Conservation (phyloP, 768 basidiomycete genomes). For the Holtermannia corniformis region DNA sequence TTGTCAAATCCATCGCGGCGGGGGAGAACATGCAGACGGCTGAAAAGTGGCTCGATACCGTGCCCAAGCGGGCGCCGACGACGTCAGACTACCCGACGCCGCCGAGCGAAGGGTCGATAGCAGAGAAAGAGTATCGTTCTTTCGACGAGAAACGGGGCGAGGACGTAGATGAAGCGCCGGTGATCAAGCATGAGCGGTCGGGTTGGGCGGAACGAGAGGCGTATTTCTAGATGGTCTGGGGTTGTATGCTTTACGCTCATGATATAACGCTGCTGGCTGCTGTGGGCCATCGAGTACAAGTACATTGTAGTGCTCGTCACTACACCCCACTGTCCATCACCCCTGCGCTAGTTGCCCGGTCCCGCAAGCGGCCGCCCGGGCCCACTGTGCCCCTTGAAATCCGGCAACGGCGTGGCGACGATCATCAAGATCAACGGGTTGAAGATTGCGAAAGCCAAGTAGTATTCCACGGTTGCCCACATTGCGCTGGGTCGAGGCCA, state of each 20-base stretch:
- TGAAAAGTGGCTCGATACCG: constrained; percentile 24
- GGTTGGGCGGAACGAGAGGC: too few species aligned
- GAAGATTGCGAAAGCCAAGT: not conserved
- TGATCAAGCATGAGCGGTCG: too few species aligned
- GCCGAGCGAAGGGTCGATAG: constrained; percentile 39
- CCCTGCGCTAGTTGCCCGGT: too few species aligned
- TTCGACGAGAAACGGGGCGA: constrained; percentile 14
- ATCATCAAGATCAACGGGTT: not conserved
- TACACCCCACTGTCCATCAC: too few species aligned
- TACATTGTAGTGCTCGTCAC: too few species aligned
- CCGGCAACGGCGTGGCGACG: not conserved
- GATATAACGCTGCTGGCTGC: too few species aligned
- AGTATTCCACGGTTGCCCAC: too few species aligned
- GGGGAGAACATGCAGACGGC: constrained; percentile 67
- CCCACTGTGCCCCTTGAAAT: not conserved
- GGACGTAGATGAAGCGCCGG: too few species aligned
- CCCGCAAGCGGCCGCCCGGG: not conserved
- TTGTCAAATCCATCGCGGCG: constrained; percentile 66
- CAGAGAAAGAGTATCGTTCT: constrained; percentile 30
- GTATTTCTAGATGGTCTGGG: too few species aligned
- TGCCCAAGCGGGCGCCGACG: constrained; percentile 19
- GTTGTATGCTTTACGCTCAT: too few species aligned
- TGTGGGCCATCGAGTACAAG: too few species aligned
- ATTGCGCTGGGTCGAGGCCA: too few species aligned
- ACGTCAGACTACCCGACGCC: constrained; percentile 8